A percentile compares a stretch with the other conserved stretches of the same genome.
These are phyloP conservation scores for Xylaria sp. DNA, from an alignment of 2,329 filamentous ascomycete genomes.

Conservation along the genomic window DNA sequence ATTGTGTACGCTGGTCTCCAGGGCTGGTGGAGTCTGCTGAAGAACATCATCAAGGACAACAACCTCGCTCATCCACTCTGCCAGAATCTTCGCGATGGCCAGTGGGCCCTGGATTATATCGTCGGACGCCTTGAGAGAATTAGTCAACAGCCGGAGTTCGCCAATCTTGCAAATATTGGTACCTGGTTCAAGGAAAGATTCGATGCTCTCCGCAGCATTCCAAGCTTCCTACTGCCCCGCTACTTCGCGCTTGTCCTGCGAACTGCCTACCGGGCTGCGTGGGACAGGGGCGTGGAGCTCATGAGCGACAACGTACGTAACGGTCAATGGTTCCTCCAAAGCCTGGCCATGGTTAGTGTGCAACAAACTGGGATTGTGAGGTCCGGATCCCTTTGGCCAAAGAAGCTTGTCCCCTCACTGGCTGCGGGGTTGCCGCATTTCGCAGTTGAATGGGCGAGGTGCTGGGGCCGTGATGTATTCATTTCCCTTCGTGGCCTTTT, in stretches of 20 bases:
- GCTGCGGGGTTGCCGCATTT: constrained; percentile 95
- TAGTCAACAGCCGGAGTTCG: constrained; percentile 63
- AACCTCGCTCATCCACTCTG: constrained; percentile 92
- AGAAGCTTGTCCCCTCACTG: constrained; percentile 80
- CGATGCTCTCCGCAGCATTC: constrained; percentile 80
- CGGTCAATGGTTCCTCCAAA: constrained; percentile 87
- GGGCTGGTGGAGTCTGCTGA: constrained; percentile 94
- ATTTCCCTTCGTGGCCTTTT: constrained; percentile 93
- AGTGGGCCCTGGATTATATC: constrained; percentile 92
- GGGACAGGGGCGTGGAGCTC: constrained; percentile 75
- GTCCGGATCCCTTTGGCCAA: constrained; percentile 87
- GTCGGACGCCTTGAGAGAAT: constrained; percentile 75
- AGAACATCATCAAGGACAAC: constrained; percentile 83
- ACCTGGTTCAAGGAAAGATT: constrained; percentile 84
- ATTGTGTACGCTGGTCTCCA: constrained; percentile 96
- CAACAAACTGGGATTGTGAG: constrained; percentile 89
- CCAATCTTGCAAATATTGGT: constrained; percentile 65
- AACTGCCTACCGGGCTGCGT: constrained; percentile 83
- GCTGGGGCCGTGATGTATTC: constrained; percentile 97
- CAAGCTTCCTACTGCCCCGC: constrained; percentile 85
- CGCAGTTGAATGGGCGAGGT: constrained; percentile 88
- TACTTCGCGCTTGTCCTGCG: constrained; percentile 91
- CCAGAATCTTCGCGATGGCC: constrained; percentile 86
- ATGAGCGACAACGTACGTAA: constrained; percentile 77
- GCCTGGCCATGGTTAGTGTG: constrained; percentile 85